Percentiles rank a stretch among this genome's conserved stretches.
These are phyloP conservation scores for Aspergillus cejpii DNA, from an alignment of 2,329 filamentous ascomycete species.

Conservation along the genomic window DNA sequence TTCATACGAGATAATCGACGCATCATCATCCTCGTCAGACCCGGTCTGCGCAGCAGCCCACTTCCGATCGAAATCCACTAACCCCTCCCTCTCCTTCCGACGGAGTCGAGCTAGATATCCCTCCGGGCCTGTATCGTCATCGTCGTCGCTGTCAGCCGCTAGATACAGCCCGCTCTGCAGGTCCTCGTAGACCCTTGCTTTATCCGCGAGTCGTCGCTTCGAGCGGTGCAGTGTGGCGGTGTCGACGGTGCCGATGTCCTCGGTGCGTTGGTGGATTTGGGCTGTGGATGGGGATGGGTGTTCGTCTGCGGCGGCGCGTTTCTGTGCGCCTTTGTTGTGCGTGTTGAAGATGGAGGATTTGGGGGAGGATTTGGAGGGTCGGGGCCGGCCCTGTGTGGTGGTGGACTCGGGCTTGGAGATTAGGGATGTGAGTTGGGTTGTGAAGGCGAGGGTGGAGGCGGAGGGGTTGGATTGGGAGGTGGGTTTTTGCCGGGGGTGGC, in stretches of 20 bases:
- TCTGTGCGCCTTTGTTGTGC: slow-evolving; percentile 57
- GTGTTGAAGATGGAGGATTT: slow-evolving; percentile 65
- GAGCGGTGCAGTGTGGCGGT: slow-evolving; percentile 56
- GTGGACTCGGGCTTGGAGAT: slow-evolving; percentile 53
- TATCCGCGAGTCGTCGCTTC: slow-evolving; percentile 79
- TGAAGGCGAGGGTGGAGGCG: slow-evolving; percentile 72
- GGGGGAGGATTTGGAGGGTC: slow-evolving; percentile 39
- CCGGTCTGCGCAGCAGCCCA: slow-evolving; percentile 66
- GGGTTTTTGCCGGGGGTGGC: slow-evolving; percentile 62
- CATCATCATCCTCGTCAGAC: slow-evolving; percentile 39
- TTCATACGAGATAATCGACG: slow-evolving; percentile 72
- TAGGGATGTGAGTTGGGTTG: slow-evolving; percentile 76
- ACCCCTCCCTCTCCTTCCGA: slow-evolving; percentile 49
- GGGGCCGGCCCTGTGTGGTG: slow-evolving; percentile 39
- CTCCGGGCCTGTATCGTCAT: slow-evolving; percentile 21
- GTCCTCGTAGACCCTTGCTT: slow-evolving; percentile 77
- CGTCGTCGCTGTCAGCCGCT: slow-evolving; percentile 36
- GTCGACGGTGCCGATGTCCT: slow-evolving; percentile 58
- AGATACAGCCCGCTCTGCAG: slow-evolving; percentile 86
- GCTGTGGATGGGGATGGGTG: slow-evolving; percentile 40
- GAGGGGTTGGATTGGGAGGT: slow-evolving; percentile 47
- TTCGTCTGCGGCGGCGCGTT: slow-evolving; percentile 55
- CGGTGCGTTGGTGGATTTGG: slow-evolving; percentile 55
- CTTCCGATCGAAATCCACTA: slow-evolving; percentile 93
- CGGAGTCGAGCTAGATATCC: slow-evolving; percentile 52